phyloP scores from a whole-genome alignment of 345 rosid species.

The Eucalyptus curtisii region DNA sequence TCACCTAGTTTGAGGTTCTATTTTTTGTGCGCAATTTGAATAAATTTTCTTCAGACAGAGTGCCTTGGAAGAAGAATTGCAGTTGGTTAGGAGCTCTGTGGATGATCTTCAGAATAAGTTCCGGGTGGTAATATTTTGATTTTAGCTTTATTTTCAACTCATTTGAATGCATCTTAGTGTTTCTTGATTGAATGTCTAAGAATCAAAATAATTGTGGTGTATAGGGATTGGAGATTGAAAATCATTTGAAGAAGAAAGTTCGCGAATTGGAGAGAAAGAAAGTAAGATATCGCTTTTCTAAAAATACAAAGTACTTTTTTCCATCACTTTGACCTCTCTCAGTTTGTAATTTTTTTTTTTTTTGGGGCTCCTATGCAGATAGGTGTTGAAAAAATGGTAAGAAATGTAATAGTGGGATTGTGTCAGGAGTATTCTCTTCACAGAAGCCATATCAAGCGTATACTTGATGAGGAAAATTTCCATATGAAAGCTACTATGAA shows the following conservation, averaged over 20 bases:
- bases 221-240: slow-evolving; percentile 94
- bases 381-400: slow-evolving; percentile 34
- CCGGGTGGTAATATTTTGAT: slow-evolving; percentile 48
- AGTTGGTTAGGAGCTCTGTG: slow-evolving; percentile 33
- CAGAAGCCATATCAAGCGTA: slow-evolving; percentile 32
- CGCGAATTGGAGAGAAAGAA: slow-evolving; percentile 69
- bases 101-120: slow-evolving; percentile 72
- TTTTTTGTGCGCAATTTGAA: slow-evolving; percentile 23
- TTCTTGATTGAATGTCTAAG: not conserved
- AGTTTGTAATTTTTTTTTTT: not conserved
- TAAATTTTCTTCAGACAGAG: slow-evolving; percentile 91
- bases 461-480: slow-evolving; percentile 54
- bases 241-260: slow-evolving; percentile 75
- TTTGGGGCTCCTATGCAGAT: slow-evolving; percentile 27
- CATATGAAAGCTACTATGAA: slow-evolving; percentile 24
- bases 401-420: slow-evolving; percentile 32
- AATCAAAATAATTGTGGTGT: slow-evolving; percentile 1
- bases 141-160: not conserved
- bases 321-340: not conserved
- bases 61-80: slow-evolving; percentile 81
- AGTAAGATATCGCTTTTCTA: slow-evolving; percentile 22
- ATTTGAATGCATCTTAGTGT: not conserved
- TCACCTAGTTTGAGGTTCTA: not conserved
- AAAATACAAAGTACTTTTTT: not conserved
- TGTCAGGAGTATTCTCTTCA: slow-evolving; percentile 49